Conservation (phyloP, 2,329 filamentous ascomycete species). For the Colletotrichum sp. region DNA sequence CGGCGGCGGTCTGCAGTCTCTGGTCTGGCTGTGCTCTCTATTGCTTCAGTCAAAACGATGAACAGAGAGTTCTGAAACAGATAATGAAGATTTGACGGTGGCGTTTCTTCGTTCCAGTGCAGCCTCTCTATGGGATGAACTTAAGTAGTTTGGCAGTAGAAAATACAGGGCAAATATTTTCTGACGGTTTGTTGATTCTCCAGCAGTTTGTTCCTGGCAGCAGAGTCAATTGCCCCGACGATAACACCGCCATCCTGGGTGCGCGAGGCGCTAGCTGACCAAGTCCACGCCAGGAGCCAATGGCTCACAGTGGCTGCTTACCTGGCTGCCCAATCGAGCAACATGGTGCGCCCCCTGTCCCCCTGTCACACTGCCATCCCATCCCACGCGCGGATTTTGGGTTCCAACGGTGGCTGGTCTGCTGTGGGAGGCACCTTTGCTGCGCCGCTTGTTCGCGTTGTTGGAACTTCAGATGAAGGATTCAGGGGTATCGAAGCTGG, state of each 20-base stretch:
- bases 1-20: background rate
- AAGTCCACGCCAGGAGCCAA: background rate
- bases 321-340: background rate
- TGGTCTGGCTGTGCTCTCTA: background rate
- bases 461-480: background rate
- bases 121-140: background rate
- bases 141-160: background rate
- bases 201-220: background rate
- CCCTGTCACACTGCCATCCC: background rate
- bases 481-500: background rate
- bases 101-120: background rate
- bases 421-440: background rate
- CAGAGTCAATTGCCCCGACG: background rate
- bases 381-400: background rate
- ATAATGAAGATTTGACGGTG: background rate
- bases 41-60: background rate
- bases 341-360: background rate
- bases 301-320: background rate
- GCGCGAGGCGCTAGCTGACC: background rate
- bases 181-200: background rate
- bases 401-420: background rate
- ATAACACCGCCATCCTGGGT: background rate
- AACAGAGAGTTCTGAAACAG: background rate
- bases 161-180: background rate
- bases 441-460: background rate